Evolutionary conservation across 768 basidiomycete genomes (phyloP).

Genomic region (Trametes cubensis): DNA sequence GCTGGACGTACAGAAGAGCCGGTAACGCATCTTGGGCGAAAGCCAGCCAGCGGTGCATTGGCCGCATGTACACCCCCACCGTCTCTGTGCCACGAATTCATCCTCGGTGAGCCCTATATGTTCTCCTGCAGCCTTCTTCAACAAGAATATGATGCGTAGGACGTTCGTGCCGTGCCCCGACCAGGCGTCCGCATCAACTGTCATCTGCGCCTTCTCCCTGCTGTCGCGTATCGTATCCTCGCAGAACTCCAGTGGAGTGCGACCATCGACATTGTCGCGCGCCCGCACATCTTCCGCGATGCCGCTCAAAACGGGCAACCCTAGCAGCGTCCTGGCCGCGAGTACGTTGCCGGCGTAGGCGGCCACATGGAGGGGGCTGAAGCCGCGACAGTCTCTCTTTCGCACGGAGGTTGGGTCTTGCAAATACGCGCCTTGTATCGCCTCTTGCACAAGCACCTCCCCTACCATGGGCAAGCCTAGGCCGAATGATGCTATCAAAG

Average conservation of each 20-base stretch:
- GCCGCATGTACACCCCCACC: conserved; percentile 21
- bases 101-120: background rate
- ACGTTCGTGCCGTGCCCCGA: background rate
- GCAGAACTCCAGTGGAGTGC: conserved; percentile 20
- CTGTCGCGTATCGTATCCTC: conserved; percentile 3
- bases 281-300: background rate
- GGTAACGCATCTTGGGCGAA: conserved; percentile 20
- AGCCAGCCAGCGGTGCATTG: conserved; percentile 22
- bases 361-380: conserved; percentile 24
- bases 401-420: conserved; percentile 2
- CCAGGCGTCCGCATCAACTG: no score
- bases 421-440: conserved; percentile 6
- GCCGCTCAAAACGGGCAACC: conserved; percentile 2
- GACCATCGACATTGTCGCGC: conserved; percentile 10
- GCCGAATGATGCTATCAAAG: background rate
- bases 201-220: background rate
- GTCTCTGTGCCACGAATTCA: background rate
- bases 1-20: conserved; percentile 5
- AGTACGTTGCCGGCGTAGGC: conserved; percentile 4
- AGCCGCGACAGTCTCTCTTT: conserved; percentile 14
- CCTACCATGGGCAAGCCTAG: background rate
- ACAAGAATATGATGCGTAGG: conserved; percentile 1
- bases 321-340: conserved; percentile 9
- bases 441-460: background rate
- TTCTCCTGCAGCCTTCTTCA: conserved; percentile 10